Evolutionary conservation across 108 stramenopile species (phyloP).

Genomic region (Nitzschia sp.): DNA sequence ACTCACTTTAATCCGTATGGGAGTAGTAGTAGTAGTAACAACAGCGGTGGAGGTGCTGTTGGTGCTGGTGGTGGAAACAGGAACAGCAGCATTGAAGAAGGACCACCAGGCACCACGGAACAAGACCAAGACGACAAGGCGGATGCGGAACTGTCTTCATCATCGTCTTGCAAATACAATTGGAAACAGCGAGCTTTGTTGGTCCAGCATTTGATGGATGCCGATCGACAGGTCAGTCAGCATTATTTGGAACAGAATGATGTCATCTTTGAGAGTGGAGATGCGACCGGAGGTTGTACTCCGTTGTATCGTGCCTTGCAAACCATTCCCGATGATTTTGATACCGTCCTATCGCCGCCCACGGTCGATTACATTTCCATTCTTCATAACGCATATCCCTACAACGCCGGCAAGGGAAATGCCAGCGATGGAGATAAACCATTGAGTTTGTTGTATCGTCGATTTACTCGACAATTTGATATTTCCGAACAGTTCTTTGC

Average conservation of each 20-base stretch:
- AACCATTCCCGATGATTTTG: conserved; percentile 73
- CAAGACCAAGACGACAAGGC: neutral
- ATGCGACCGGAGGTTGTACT: conserved; percentile 31
- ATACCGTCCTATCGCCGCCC: conserved; percentile 45
- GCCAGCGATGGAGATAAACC: conserved; percentile 67
- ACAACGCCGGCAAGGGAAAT: conserved; percentile 35
- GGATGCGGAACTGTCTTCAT: neutral
- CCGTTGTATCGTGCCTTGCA: conserved; percentile 65
- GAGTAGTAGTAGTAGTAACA: neutral
- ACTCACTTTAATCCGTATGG: conserved; percentile 9
- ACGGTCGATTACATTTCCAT: conserved; percentile 58
- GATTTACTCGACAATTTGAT: conserved; percentile 84
- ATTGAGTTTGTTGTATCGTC: conserved; percentile 74
- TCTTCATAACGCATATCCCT: conserved; percentile 7
- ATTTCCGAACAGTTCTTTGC: conserved; percentile 83
- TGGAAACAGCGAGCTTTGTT: conserved; percentile 38
- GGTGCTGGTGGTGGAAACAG: conserved; percentile 10
- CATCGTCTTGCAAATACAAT: neutral
- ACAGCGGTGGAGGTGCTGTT: conserved; percentile 7
- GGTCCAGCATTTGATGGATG: conserved; percentile 30
- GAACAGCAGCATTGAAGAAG: neutral
- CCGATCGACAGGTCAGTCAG: conserved; percentile 32
- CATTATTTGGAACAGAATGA: conserved; percentile 46
- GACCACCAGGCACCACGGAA: neutral
- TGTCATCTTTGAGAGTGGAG: conserved; percentile 26